Percentiles rank a stretch among this genome's conserved stretches.
These are phyloP conservation scores for Gossypium ekmanianum DNA, from an alignment of 345 rosid species.

Conservation along the genomic window DNA sequence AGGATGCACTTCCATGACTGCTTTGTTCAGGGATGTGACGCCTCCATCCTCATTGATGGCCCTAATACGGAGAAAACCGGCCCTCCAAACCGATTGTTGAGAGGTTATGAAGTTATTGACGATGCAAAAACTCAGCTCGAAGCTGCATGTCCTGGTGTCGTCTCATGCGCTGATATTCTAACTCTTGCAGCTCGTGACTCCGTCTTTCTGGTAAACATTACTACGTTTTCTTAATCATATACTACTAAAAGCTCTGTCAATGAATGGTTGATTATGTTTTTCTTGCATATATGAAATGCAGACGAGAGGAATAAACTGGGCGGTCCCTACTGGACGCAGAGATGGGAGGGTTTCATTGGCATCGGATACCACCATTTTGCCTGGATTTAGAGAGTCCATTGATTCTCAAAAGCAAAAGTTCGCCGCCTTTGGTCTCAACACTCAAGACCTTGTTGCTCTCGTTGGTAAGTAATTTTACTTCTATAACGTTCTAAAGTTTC, in stretches of 20 bases:
- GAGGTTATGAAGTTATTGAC: constrained; percentile 46
- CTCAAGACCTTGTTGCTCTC: constrained; percentile 37
- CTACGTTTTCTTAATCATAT: neutral
- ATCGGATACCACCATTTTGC: constrained; percentile 21
- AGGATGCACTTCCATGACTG: constrained; percentile 60
- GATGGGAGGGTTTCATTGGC: constrained; percentile 31
- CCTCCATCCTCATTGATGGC: constrained; percentile 45
- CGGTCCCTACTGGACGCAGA: constrained; percentile 34
- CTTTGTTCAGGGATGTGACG: constrained; percentile 57
- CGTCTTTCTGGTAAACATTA: constrained; percentile 23
- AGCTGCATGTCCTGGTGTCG: constrained; percentile 45
- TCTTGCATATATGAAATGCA: constrained; percentile 10
- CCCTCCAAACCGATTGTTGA: constrained; percentile 24
- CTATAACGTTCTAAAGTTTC: neutral
- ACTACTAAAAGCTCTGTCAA: neutral
- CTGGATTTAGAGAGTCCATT: constrained; percentile 22
- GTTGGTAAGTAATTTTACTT: constrained; percentile 24
- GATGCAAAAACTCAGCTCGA: constrained; percentile 53
- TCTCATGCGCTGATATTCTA: constrained; percentile 55
- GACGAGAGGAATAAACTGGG: constrained; percentile 35
- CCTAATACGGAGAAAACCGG: constrained; percentile 40
- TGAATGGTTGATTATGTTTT: neutral
- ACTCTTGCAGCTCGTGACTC: constrained; percentile 53
- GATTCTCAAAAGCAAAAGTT: constrained; percentile 28
- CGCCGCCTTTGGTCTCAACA: constrained; percentile 20